Evolutionary conservation across 768 basidiomycete species (phyloP).

Genomic region (Inosperma sp.): DNA sequence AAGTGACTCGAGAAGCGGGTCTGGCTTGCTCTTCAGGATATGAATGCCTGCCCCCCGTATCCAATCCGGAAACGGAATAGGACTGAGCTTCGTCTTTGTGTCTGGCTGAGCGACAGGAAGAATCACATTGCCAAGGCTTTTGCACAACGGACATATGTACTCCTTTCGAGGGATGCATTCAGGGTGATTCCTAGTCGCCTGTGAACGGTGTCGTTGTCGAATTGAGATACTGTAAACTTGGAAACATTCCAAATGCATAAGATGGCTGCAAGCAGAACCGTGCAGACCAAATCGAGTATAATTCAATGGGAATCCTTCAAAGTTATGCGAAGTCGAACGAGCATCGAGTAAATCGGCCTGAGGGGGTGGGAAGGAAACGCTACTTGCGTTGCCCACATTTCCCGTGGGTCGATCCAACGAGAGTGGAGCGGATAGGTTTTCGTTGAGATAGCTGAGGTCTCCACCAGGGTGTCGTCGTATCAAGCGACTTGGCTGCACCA

Average conservation of each 20-base stretch:
- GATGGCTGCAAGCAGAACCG: conserved; percentile 86
- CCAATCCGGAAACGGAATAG: conserved; percentile 77
- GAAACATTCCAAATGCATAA: conserved; percentile 97
- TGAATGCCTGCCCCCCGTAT: conserved; percentile 86
- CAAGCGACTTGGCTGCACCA: conserved; percentile 84
- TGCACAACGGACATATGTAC: conserved; percentile 95
- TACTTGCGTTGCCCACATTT: conserved; percentile 18
- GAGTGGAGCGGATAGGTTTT: conserved; percentile 56
- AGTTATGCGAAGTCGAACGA: conserved; percentile 44
- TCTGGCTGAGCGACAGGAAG: conserved; percentile 67
- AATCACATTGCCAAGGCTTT: conserved; percentile 91
- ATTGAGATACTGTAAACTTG: conserved; percentile 84
- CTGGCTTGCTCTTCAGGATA: conserved; percentile 79
- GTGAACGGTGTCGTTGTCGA: conserved; percentile 79
- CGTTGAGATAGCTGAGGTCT: conserved; percentile 61
- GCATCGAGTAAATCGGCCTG: conserved; percentile 47
- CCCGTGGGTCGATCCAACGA: conserved; percentile 57
- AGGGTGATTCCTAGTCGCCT: conserved; percentile 89
- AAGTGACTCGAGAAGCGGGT: conserved; percentile 62
- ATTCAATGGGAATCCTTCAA: conserved; percentile 68
- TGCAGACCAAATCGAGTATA: conserved; percentile 83
- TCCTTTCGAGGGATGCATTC: conserved; percentile 92
- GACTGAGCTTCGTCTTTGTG: conserved; percentile 44
- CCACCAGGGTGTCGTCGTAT: conserved; percentile 74
- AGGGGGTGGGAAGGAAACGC: conserved; percentile 47